These are phyloP conservation scores for Stachybotrys chartarum DNA, from an alignment of 2,329 filamentous ascomycete species.

Conservation along the genomic window DNA sequence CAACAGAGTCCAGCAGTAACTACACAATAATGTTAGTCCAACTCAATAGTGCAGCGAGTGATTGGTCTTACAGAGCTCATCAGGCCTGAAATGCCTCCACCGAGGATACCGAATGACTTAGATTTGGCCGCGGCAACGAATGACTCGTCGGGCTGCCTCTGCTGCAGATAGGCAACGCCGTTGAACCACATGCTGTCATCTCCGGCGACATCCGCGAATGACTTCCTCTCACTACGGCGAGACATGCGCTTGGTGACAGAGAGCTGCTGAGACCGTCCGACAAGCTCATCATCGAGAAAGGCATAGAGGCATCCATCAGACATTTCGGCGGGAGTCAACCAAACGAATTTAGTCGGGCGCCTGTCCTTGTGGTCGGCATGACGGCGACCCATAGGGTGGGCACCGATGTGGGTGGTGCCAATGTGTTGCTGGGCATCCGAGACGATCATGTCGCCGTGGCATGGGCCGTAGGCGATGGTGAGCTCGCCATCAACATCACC, in stretches of 20 bases:
- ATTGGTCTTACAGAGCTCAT: background rate
- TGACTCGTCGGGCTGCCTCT: constrained; percentile 13
- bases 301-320: constrained; percentile 12
- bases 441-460: background rate
- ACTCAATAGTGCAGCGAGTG: too few relatives aligned
- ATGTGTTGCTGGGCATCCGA: constrained; percentile 8
- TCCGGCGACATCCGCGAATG: constrained; percentile 5
- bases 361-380: constrained; percentile 8
- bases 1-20: constrained; percentile 33
- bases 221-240: constrained; percentile 4
- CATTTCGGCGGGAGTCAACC: constrained; percentile 7
- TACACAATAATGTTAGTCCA: constrained; percentile 1
- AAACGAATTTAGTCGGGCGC: constrained; percentile 13
- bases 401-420: constrained; percentile 13
- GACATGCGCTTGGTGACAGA: constrained; percentile 5
- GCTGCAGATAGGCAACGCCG: constrained; percentile 15
- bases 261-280: constrained; percentile 12
- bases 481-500: constrained; percentile 12
- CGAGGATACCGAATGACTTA: constrained; percentile 22
- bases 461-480: constrained; percentile 9
- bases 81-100: constrained; percentile 27
- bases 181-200: constrained; percentile 12
- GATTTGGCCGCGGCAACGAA: constrained; percentile 14
- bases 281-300: constrained; percentile 8
- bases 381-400: constrained; percentile 12